phyloP scores from a whole-genome alignment of 805 yeast genomes.

The Schizosaccharomyces cryophilus region DNA sequence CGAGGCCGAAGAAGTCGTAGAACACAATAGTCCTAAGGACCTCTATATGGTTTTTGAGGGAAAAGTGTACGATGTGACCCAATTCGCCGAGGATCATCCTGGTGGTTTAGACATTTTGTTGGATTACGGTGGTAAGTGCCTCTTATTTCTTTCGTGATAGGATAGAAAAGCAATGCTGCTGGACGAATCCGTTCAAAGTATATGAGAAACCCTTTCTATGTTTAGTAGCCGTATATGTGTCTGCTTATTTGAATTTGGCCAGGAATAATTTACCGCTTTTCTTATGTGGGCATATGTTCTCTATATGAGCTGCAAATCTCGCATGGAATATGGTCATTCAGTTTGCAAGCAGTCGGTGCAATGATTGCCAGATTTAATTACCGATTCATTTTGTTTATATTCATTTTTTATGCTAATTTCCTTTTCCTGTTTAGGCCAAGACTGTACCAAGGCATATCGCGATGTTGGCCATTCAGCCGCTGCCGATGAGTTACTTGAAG shows the following conservation, averaged over 20 bases:
- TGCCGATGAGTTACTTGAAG: constrained; percentile 53
- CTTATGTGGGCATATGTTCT: too few relatives aligned
- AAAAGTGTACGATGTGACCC: constrained; percentile 40
- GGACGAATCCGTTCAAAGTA: not conserved
- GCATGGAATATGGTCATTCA: too few relatives aligned
- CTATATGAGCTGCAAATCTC: too few relatives aligned
- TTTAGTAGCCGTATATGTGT: too few relatives aligned
- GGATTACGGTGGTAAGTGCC: constrained; percentile 39
- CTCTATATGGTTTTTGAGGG: constrained; percentile 51
- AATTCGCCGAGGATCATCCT: constrained; percentile 37
- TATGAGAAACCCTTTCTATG: too few relatives aligned
- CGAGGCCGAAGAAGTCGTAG: constrained; percentile 20
- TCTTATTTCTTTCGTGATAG: not conserved
- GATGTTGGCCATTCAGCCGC: constrained; percentile 96
- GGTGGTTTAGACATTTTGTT: constrained; percentile 67
- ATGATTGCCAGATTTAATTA: too few relatives aligned
- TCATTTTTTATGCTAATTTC: too few relatives aligned
- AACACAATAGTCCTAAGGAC: constrained; percentile 24
- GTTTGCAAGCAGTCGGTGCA: too few relatives aligned
- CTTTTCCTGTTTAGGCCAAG: constrained; percentile 16
- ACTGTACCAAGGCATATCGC: constrained; percentile 43
- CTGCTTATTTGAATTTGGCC: too few relatives aligned
- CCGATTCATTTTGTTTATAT: too few relatives aligned
- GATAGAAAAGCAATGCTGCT: not conserved
- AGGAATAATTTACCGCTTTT: too few relatives aligned